A percentile compares a stretch with the other conserved stretches of the same genome.
Conservation (phyloP, 2,329 filamentous ascomycete species). For the Xylaria sp. region DNA sequence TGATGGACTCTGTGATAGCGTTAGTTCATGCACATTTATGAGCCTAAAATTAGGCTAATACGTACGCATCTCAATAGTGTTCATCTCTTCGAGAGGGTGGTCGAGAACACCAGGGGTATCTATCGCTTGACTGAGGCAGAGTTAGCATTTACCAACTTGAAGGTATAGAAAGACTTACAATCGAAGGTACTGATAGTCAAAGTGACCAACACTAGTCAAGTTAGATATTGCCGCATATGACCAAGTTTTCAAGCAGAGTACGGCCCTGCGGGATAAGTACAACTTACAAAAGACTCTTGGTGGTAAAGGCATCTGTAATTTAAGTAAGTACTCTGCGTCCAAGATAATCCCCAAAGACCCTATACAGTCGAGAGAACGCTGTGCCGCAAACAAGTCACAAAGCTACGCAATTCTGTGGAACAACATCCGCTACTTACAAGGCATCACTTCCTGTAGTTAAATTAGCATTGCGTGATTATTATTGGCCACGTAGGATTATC, state of each 20-base stretch:
- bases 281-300: slow-evolving; percentile 82
- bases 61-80: slow-evolving; percentile 92
- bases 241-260: no score
- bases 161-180: slow-evolving; percentile 41
- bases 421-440: slow-evolving; percentile 15
- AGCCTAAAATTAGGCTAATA: neutral
- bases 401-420: neutral
- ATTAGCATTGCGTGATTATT: slow-evolving; percentile 4
- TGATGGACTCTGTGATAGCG: slow-evolving; percentile 71
- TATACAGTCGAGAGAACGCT: neutral
- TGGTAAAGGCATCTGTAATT: slow-evolving; percentile 80
- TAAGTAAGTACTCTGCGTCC: slow-evolving; percentile 3
- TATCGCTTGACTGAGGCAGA: slow-evolving; percentile 69
- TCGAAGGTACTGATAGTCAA: slow-evolving; percentile 92
- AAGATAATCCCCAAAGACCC: neutral
- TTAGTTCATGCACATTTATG: neutral
- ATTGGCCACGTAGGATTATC: neutral
- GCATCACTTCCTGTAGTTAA: slow-evolving; percentile 23
- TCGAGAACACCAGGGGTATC: slow-evolving; percentile 95
- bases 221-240: slow-evolving; percentile 4
- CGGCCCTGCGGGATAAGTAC: no score
- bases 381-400: neutral
- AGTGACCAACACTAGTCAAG: slow-evolving; percentile 74
- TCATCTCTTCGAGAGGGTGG: slow-evolving; percentile 98
- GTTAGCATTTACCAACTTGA: slow-evolving; percentile 8